phyloP scores from a whole-genome alignment of 768 basidiomycete genomes.

The Boletus subcaerulescens region DNA sequence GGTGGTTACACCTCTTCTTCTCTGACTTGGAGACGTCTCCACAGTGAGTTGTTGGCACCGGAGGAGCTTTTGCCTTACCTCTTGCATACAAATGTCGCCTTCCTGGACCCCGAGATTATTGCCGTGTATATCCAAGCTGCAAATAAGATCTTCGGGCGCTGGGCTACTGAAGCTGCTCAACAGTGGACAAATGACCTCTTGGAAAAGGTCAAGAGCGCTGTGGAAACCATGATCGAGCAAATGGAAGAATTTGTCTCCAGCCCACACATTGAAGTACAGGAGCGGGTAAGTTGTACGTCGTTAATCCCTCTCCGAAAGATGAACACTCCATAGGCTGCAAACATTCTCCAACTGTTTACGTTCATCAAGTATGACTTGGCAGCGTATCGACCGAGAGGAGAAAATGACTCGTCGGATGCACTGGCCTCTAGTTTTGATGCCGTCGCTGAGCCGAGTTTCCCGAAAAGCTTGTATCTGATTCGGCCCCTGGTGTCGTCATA shows the following conservation, averaged over 20 bases:
- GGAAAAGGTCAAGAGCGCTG: constrained; percentile 58
- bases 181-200: constrained; percentile 76
- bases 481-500: constrained; percentile 73
- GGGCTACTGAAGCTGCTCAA: constrained; percentile 73
- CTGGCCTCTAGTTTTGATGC: constrained; percentile 39
- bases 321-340: constrained; percentile 61
- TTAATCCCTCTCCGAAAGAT: background rate
- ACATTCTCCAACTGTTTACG: constrained; percentile 67
- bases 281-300: constrained; percentile 59
- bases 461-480: constrained; percentile 87
- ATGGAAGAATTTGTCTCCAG: constrained; percentile 57
- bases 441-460: constrained; percentile 52
- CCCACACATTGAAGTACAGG: constrained; percentile 85
- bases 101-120: constrained; percentile 60
- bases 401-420: constrained; percentile 35
- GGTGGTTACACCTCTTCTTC: background rate
- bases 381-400: constrained; percentile 45
- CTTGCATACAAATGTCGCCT: constrained; percentile 55
- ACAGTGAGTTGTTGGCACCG: constrained; percentile 75
- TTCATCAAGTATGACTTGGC: constrained; percentile 75
- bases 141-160: constrained; percentile 83
- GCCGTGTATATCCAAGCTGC: constrained; percentile 81
- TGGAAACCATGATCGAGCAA: constrained; percentile 59
- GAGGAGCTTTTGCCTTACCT: constrained; percentile 71
- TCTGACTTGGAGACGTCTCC: constrained; percentile 6